Conservation (phyloP, 306 rosid species). For the Senna tora region DNA sequence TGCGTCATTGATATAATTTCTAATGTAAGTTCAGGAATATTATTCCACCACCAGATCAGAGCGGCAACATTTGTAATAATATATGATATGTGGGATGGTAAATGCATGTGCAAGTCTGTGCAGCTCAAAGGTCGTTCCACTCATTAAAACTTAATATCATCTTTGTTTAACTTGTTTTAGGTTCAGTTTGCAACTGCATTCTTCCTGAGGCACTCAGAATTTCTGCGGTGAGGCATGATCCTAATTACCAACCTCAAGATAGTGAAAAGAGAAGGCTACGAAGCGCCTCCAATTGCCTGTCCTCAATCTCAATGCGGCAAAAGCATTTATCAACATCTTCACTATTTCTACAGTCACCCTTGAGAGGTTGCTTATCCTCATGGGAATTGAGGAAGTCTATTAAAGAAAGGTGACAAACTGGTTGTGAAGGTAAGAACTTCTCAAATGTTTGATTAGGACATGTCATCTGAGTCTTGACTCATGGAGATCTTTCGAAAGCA, state of each 20-base stretch:
- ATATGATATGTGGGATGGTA: background rate
- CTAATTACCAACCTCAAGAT: constrained; percentile 55
- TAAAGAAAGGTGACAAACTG: constrained; percentile 71
- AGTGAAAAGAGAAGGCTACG: constrained; percentile 79
- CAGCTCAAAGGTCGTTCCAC: background rate
- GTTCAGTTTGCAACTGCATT: constrained; percentile 87
- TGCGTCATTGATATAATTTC: background rate
- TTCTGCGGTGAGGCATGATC: constrained; percentile 79
- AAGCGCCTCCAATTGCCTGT: constrained; percentile 66
- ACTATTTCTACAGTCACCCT: constrained; percentile 86
- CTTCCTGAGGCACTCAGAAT: constrained; percentile 83
- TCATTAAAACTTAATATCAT: constrained; percentile 3
- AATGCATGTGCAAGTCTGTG: background rate
- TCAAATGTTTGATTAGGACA: constrained; percentile 32
- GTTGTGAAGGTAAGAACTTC: constrained; percentile 29
- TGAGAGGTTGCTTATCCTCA: constrained; percentile 78
- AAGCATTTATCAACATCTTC: constrained; percentile 88
- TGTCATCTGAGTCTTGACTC: constrained; percentile 12
- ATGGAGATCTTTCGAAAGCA: constrained; percentile 38
- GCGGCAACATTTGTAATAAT: background rate
- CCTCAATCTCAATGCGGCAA: constrained; percentile 92
- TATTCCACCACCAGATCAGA: background rate
- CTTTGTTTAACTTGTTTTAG: constrained; percentile 45
- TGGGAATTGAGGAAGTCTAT: constrained; percentile 83
- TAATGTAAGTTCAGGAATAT: background rate